Evolutionary conservation across 257 asterid genomes (phyloP).

Genomic region (Orobanche coerulescens): DNA sequence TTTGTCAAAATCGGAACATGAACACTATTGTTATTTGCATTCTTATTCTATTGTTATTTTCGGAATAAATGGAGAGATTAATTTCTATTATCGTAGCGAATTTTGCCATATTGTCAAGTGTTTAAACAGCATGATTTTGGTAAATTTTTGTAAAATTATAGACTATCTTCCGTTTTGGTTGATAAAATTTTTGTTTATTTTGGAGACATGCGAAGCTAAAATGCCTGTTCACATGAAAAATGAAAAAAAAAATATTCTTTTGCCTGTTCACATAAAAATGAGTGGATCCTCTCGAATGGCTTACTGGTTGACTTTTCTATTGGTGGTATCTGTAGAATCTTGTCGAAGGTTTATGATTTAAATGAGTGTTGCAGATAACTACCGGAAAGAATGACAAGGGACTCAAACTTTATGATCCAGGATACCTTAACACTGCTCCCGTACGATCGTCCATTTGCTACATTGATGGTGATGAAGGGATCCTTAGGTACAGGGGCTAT

Average conservation of each 20-base stretch:
- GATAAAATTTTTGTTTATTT: background rate
- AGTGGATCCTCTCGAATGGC: background rate
- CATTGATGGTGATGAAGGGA: constrained; percentile 96
- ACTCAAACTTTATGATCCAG: constrained; percentile 95
- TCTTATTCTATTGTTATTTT: background rate
- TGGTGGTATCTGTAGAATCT: background rate
- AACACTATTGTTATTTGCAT: background rate
- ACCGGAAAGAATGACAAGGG: constrained; percentile 77
- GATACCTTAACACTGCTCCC: constrained; percentile 95
- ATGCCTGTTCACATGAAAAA: background rate
- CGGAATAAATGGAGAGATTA: background rate
- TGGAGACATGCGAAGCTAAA: background rate
- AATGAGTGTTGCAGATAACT: constrained; percentile 49
- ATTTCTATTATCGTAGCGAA: background rate
- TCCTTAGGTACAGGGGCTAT: constrained; percentile 91
- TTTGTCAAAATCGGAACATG: background rate
- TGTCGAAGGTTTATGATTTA: constrained; percentile 19
- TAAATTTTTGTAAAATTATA: background rate
- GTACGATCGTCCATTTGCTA: constrained; percentile 87
- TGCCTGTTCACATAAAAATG: background rate
- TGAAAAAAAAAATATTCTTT: too few relatives aligned
- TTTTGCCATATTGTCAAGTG: background rate
- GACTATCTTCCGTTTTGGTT: background rate
- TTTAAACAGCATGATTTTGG: background rate
- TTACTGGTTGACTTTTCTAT: too few relatives aligned